Evolutionary conservation across 768 basidiomycete species (phyloP).

Genomic region (Pleurotus tuber-regium): DNA sequence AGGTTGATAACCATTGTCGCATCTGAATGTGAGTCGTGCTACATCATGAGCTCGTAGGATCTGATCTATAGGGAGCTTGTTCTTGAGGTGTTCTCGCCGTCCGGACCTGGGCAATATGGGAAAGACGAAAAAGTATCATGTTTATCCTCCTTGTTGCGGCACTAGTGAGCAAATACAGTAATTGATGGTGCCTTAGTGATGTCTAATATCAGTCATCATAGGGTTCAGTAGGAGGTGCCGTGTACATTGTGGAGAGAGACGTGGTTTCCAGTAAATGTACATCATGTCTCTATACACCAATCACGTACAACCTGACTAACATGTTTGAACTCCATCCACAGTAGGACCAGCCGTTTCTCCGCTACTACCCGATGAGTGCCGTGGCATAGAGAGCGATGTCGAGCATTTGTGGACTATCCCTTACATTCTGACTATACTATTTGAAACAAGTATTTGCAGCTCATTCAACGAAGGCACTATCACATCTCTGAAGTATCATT

Average conservation of each 20-base stretch:
- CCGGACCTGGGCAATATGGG: slow-evolving; percentile 5
- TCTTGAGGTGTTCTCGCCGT: not conserved
- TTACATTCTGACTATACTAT: slow-evolving; percentile 16
- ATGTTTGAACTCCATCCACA: not conserved
- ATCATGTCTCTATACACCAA: not conserved
- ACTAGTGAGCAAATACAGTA: not conserved
- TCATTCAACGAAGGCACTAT: not conserved
- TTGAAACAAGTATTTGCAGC: slow-evolving; percentile 14
- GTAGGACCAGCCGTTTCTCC: not conserved
- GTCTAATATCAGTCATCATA: not conserved
- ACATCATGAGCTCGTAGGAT: not conserved
- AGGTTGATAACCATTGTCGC: not conserved
- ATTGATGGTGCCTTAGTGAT: too few relatives aligned
- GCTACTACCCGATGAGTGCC: not conserved
- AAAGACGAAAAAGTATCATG: not conserved
- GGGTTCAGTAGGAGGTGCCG: not conserved
- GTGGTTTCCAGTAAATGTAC: not conserved
- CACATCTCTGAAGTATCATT: not conserved
- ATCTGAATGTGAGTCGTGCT: not conserved
- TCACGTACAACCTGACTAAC: not conserved
- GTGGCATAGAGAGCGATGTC: slow-evolving; percentile 13
- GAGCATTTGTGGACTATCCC: slow-evolving; percentile 12
- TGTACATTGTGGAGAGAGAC: not conserved
- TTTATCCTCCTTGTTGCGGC: not conserved
- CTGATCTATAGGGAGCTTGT: not conserved